These are phyloP conservation scores for Hordeum pubiflorum DNA, from an alignment of 202 grass and related monocot genomes.

Conservation along the genomic window DNA sequence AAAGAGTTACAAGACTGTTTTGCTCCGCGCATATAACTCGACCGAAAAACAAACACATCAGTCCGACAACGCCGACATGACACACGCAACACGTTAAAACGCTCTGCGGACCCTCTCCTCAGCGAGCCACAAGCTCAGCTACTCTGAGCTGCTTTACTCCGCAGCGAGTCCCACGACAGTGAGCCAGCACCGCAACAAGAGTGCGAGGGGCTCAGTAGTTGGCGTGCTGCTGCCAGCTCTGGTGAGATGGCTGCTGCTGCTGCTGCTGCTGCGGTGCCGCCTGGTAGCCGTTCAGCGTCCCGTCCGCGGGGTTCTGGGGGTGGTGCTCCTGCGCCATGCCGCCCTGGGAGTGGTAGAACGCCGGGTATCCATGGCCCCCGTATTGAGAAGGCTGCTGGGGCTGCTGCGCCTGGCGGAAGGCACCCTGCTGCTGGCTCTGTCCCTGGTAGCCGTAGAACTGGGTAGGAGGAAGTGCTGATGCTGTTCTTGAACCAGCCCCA, in stretches of 20 bases:
- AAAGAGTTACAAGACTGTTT: constrained; percentile 27
- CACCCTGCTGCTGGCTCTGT: constrained; percentile 74
- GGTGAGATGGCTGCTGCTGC: constrained; percentile 51
- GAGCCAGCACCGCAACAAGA: constrained; percentile 10
- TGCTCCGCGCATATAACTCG: constrained; percentile 17
- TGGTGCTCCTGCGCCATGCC: constrained; percentile 69
- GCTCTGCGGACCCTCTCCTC: constrained; percentile 4
- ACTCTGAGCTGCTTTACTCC: constrained; percentile 32
- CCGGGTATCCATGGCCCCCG: constrained; percentile 63
- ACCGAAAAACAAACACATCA: background rate
- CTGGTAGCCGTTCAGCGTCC: constrained; percentile 53
- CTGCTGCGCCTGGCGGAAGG: constrained; percentile 66
- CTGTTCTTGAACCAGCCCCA: constrained; percentile 67
- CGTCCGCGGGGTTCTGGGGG: constrained; percentile 54
- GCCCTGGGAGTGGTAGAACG: constrained; percentile 63
- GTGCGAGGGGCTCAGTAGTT: constrained; percentile 48
- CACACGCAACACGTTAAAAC: constrained; percentile 45
- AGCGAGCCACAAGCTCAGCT: constrained; percentile 34
- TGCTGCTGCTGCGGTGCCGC: constrained; percentile 31
- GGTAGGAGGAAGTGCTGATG: constrained; percentile 53
- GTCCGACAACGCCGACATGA: background rate
- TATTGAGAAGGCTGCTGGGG: constrained; percentile 58
- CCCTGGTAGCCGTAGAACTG: constrained; percentile 73
- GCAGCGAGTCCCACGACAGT: constrained; percentile 3
- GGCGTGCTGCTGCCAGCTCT: constrained; percentile 76